Evolutionary conservation across 805 yeast genomes (phyloP).

Genomic region (Torulaspora franciscae): DNA sequence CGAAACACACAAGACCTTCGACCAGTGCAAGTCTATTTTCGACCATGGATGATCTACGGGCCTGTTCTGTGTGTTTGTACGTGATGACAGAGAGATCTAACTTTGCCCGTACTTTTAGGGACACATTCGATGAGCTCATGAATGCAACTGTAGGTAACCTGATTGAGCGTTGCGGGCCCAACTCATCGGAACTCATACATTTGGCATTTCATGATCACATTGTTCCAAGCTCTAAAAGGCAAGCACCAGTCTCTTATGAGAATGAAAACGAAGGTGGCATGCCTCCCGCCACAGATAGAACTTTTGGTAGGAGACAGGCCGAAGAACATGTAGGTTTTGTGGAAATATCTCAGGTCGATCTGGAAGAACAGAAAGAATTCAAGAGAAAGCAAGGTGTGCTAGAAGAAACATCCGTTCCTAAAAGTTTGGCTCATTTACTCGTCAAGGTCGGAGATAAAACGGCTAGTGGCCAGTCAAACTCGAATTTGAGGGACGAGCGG

Average conservation of each 20-base stretch:
- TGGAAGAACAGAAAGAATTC: conserved; percentile 46
- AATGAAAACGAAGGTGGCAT: conserved; percentile 39
- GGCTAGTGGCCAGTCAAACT: conserved; percentile 5
- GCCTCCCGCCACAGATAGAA: conserved; percentile 56
- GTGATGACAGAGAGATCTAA: conserved; percentile 64
- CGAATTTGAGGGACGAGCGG: not conserved
- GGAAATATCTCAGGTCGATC: conserved; percentile 37
- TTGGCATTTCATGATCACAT: conserved; percentile 9
- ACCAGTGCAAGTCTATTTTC: conserved; percentile 50
- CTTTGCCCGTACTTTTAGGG: conserved; percentile 57
- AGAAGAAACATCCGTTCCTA: conserved; percentile 50
- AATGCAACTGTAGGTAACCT: conserved; percentile 59
- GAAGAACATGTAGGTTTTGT: conserved; percentile 36
- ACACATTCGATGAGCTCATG: conserved; percentile 63
- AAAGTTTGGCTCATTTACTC: conserved; percentile 48
- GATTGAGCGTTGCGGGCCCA: conserved; percentile 59
- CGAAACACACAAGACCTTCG: conserved; percentile 56
- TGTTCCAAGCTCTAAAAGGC: not conserved
- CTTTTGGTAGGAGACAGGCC: conserved; percentile 34
- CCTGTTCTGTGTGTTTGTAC: conserved; percentile 58
- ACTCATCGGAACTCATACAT: conserved; percentile 52
- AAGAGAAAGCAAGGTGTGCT: conserved; percentile 47
- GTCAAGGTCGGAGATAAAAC: conserved; percentile 34
- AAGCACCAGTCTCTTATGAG: not conserved
- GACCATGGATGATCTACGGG: conserved; percentile 58